phyloP scores from a whole-genome alignment of 768 basidiomycete species.

The Kwoniella botswanensis region DNA sequence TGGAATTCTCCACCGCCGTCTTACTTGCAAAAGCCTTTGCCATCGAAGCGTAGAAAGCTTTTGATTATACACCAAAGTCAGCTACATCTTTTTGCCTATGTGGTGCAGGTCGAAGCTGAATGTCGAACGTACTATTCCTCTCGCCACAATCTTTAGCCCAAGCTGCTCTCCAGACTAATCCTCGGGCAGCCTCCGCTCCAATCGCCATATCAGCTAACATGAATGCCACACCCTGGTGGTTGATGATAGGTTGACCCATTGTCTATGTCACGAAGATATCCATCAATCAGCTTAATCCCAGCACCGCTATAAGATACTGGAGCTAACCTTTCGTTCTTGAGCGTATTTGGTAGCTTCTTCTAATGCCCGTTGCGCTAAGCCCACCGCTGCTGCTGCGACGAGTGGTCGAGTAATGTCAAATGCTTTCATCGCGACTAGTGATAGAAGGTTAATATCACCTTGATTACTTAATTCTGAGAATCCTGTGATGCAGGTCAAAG shows the following conservation, averaged over 20 bases:
- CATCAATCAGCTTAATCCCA: neutral
- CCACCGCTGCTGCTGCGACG: constrained; percentile 59
- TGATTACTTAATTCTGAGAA: no score
- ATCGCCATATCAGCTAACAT: constrained; percentile 61
- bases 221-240: constrained; percentile 59
- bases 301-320: no score
- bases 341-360: constrained; percentile 60
- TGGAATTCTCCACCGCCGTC: constrained; percentile 59
- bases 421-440: constrained; percentile 56
- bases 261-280: constrained; percentile 42
- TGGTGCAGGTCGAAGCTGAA: neutral
- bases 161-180: constrained; percentile 57
- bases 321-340: constrained; percentile 55
- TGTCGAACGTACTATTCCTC: constrained; percentile 53
- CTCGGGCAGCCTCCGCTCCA: constrained; percentile 53
- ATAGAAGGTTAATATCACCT: neutral
- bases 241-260: constrained; percentile 59
- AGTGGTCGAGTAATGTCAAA: constrained; percentile 61
- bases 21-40: constrained; percentile 59
- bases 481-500: neutral
- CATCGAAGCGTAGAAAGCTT: constrained; percentile 60
- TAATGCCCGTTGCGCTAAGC: constrained; percentile 58
- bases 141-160: constrained; percentile 58
- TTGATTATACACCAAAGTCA: neutral
- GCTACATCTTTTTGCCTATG: neutral